phyloP scores from a whole-genome alignment of 2,329 filamentous ascomycete species.

The Botrytis deweyae region DNA sequence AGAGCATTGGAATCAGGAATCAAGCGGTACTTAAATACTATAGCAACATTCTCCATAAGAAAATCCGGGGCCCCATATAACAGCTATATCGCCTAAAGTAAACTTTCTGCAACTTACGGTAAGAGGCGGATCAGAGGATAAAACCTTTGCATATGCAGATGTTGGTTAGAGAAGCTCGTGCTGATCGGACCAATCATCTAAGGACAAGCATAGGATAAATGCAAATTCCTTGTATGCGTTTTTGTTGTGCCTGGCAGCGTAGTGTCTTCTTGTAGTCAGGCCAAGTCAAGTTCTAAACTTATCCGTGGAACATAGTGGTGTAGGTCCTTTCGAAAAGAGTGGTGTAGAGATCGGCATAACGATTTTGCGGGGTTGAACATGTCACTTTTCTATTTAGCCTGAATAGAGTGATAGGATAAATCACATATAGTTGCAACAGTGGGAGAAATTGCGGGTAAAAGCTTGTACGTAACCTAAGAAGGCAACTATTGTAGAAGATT shows the following conservation, averaged over 20 bases:
- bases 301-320: neutral
- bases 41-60: neutral
- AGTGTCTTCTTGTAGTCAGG: neutral
- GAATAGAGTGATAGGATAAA: conserved; percentile 22
- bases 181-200: neutral
- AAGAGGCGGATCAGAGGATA: neutral
- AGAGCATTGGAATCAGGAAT: neutral
- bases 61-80: conserved; percentile 6
- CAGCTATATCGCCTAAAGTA: neutral
- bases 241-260: conserved; percentile 5
- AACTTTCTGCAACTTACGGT: neutral
- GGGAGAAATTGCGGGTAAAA: neutral
- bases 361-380: conserved; percentile 33
- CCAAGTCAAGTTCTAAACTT: conserved; percentile 1
- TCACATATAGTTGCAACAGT: neutral
- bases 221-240: neutral
- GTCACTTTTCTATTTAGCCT: conserved; percentile 32
- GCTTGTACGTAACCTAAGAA: neutral
- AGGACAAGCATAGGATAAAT: neutral
- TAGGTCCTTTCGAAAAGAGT: neutral
- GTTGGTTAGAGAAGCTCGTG: neutral
- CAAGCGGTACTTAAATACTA: neutral
- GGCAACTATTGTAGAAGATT: neutral
- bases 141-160: neutral
- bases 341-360: conserved; percentile 31